A percentile compares a stretch with the other conserved stretches of the same genome.
Evolutionary conservation across 2,329 filamentous ascomycete genomes (phyloP).

Genomic region (Stemphylium lycopersici): DNA sequence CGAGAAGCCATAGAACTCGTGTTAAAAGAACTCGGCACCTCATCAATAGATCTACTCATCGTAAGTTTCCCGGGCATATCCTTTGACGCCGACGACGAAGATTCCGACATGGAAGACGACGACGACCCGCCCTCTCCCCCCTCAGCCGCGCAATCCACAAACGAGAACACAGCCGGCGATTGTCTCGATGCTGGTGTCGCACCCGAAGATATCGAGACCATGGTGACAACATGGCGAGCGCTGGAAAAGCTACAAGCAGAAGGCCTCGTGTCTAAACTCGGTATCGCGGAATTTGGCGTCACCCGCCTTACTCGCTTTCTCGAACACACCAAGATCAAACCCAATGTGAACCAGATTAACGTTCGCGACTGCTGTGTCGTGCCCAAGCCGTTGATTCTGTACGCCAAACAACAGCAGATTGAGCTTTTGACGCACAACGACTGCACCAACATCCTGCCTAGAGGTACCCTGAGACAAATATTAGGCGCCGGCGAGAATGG

Average conservation of each 20-base stretch:
- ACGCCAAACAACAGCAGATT: conserved; percentile 82
- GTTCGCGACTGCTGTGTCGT: conserved; percentile 95
- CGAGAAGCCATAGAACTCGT: conserved; percentile 81
- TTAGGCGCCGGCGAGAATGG: conserved; percentile 74
- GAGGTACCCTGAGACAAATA: conserved; percentile 82
- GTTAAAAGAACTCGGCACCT: conserved; percentile 75
- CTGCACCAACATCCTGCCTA: conserved; percentile 87
- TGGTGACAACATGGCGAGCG: conserved; percentile 70
- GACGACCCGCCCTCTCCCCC: conserved; percentile 31
- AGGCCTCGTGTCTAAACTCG: conserved; percentile 76
- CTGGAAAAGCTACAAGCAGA: conserved; percentile 75
- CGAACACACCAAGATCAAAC: conserved; percentile 70
- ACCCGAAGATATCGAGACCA: conserved; percentile 63
- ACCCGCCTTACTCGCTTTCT: conserved; percentile 82
- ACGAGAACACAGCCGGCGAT: conserved; percentile 53
- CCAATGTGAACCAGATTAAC: conserved; percentile 94
- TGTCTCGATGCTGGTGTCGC: conserved; percentile 38
- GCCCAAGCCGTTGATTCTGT: conserved; percentile 80
- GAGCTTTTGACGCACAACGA: conserved; percentile 94
- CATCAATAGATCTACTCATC: conserved; percentile 84
- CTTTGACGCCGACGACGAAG: conserved; percentile 92
- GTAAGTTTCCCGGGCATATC: conserved; percentile 91
- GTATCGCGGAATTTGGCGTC: conserved; percentile 89
- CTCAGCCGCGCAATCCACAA: conserved; percentile 21
- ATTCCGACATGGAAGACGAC: conserved; percentile 73